Evolutionary conservation across 441 rosid species (phyloP), one percentile per base, ranked within the genome.

Genomic region (Populus hybrid): DNA sequence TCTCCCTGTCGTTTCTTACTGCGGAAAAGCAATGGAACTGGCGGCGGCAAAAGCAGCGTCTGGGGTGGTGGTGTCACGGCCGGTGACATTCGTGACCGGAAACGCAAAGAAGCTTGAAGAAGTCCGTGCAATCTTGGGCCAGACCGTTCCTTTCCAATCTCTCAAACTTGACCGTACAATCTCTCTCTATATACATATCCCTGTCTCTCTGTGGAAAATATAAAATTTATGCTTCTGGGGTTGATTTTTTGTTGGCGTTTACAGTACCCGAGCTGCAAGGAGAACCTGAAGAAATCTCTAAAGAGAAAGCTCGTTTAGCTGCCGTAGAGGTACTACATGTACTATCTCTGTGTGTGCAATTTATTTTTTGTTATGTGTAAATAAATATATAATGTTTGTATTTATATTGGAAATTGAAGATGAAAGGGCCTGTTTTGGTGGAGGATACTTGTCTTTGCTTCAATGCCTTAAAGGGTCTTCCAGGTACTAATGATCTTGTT

Each of bases 371-470:
- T 30, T 30, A 10, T 71, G 9, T 74, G 9, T 67, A 0, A 3
- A 12, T 4, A 8, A 9, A 9, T 32, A 23, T 23, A 2, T 19
- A 24, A 21, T 63, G 36, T 10, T 73, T 83, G 16, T 36, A 32
- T 9, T 36, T 38, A 34, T 71, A 38, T 53, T 38, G 34, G 3
- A 75, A 74, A 75, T 81, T 72, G 86, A 84, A 93, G 99, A 94
- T 93, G 73, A 87, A 88, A 74, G 98, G 98, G 0, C 97, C 99
- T 23, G 98, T 96, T 24, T 81, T 96, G 81, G 99, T 96, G 78
- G 98, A 96, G 84, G 98, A 96, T 84, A 96, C 98, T 28, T 94
- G 98, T 53, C 97, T 92, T 72, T 96, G 99, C 85, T 96, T 92
- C 88, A 91, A 91, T 85, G 94, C 98, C 18, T 82, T 96, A 3